These are phyloP conservation scores for Glycine tomentella DNA, from an alignment of 306 rosid species.

Conservation along the genomic window DNA sequence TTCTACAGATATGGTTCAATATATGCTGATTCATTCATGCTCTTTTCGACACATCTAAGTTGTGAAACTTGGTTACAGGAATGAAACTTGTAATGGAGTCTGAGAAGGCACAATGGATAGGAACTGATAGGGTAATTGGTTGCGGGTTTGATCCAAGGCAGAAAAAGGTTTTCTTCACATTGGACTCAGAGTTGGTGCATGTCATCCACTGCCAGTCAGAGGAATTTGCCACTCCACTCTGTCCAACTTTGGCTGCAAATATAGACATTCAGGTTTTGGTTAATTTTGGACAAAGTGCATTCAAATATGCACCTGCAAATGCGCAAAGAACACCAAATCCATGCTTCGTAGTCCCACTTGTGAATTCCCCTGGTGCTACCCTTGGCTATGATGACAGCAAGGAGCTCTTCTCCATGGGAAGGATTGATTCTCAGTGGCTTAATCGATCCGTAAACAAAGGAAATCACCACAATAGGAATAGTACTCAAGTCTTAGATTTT, in stretches of 20 bases:
- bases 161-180: conserved; percentile 87
- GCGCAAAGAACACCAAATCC: conserved; percentile 92
- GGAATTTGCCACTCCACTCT: conserved; percentile 76
- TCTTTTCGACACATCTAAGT: conserved; percentile 5
- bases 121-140: conserved; percentile 74
- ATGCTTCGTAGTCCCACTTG: conserved; percentile 71
- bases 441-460: conserved; percentile 53
- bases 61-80: conserved; percentile 59
- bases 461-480: conserved; percentile 41
- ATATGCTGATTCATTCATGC: background rate
- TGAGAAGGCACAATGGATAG: conserved; percentile 75
- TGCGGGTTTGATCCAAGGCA: conserved; percentile 88
- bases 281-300: conserved; percentile 83
- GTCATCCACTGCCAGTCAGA: conserved; percentile 72
- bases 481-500: conserved; percentile 31
- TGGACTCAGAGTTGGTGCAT: conserved; percentile 80
- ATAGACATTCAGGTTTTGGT: conserved; percentile 65
- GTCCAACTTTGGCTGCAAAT: conserved; percentile 74
- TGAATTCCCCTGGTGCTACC: conserved; percentile 48
- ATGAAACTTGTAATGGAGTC: conserved; percentile 70
- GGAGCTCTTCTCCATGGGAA: conserved; percentile 93
- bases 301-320: conserved; percentile 81
- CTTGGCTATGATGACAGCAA: conserved; percentile 82
- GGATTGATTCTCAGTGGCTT: conserved; percentile 82
- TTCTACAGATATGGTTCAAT: conserved; percentile 3